These are phyloP conservation scores for Umbilicus rupestris DNA, from an alignment of 164 flowering plant genomes.

Conservation along the genomic window DNA sequence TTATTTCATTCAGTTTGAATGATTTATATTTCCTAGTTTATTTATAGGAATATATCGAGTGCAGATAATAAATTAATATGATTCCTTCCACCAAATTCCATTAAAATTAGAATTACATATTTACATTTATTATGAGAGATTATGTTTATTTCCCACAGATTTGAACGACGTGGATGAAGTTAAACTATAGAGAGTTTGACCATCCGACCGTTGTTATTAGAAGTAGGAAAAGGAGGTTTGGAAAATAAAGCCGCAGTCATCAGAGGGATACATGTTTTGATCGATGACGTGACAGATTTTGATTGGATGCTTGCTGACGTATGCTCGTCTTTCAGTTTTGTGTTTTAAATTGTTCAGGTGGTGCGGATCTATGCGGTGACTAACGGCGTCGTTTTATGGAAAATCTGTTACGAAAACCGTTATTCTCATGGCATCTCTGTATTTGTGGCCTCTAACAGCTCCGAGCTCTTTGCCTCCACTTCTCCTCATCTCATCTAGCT, in stretches of 20 bases:
- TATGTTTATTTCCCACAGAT: too few relatives aligned
- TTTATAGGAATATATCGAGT: too few relatives aligned
- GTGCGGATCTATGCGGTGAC: too few relatives aligned
- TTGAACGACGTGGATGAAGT: constrained; percentile 1
- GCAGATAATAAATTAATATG: too few relatives aligned
- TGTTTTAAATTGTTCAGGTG: background rate
- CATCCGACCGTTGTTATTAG: background rate
- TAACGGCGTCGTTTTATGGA: too few relatives aligned
- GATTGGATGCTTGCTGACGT: background rate
- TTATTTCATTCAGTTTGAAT: too few relatives aligned
- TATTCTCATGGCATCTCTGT: background rate
- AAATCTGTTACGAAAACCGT: constrained; percentile 1
- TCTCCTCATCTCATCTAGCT: constrained; percentile 2
- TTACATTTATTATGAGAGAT: too few relatives aligned
- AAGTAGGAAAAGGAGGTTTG: constrained; percentile 1
- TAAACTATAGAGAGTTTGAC: background rate
- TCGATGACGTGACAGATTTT: background rate
- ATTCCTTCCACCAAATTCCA: too few relatives aligned
- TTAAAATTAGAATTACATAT: too few relatives aligned
- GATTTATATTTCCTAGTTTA: too few relatives aligned
- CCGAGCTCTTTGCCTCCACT: background rate
- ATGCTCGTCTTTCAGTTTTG: background rate
- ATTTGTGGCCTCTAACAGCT: constrained; percentile 1
- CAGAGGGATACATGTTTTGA: background rate
- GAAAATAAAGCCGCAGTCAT: background rate